Evolutionary conservation across 1,284 basidiomycete species (phyloP).

Genomic region (Boletus semigastroideus): DNA sequence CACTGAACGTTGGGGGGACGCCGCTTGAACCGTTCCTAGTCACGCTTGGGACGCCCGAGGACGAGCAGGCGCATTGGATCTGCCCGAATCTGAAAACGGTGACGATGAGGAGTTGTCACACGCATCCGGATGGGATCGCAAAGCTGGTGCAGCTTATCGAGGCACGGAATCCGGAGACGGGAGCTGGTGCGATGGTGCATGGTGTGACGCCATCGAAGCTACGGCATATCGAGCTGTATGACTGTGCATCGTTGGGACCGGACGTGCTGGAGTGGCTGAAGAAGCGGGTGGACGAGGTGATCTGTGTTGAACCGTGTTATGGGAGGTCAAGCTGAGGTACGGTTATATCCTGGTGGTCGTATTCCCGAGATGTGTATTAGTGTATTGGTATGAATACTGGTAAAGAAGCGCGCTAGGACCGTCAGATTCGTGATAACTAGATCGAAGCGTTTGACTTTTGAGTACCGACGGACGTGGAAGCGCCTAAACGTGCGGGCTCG

Average conservation of each 20-base stretch:
- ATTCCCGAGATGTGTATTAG: constrained; percentile 23
- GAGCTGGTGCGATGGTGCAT: constrained; percentile 30
- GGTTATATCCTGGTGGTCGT: neutral
- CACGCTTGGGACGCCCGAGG: constrained; percentile 56
- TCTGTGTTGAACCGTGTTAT: constrained; percentile 52
- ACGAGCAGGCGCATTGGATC: constrained; percentile 55
- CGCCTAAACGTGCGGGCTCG: neutral
- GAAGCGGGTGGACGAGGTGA: constrained; percentile 55
- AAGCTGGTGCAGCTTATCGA: constrained; percentile 70
- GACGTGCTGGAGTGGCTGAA: constrained; percentile 67
- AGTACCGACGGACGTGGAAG: neutral
- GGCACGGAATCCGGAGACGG: constrained; percentile 57
- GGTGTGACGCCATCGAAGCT: constrained; percentile 49
- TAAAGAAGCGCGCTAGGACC: constrained; percentile 16
- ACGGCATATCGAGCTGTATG: constrained; percentile 57
- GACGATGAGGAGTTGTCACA: constrained; percentile 58
- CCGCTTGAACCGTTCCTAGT: constrained; percentile 59
- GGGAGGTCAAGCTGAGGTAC: constrained; percentile 24
- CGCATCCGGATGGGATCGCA: constrained; percentile 57
- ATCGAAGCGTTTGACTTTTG: constrained; percentile 15
- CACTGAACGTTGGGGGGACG: constrained; percentile 60
- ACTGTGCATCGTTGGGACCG: constrained; percentile 59
- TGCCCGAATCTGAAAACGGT: constrained; percentile 59
- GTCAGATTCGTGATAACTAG: constrained; percentile 1
- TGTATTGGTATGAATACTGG: constrained; percentile 8